These are phyloP conservation scores for Cytospora mali DNA, from an alignment of 2,329 filamentous ascomycete species.

Conservation along the genomic window DNA sequence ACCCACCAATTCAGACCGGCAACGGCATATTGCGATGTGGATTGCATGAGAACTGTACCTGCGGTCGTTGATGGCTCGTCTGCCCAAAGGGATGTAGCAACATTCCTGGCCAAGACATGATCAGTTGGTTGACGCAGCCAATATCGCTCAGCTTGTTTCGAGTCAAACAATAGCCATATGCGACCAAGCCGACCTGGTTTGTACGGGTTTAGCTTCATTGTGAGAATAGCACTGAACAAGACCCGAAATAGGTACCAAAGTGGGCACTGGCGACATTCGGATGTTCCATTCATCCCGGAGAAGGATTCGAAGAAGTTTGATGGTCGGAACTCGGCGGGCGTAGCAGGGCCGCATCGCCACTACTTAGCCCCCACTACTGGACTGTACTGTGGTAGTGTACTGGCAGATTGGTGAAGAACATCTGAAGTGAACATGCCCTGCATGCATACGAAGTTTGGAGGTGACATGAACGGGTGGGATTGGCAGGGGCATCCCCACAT, in stretches of 20 bases:
- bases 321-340: background rate
- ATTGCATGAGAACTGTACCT: background rate
- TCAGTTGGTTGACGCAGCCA: background rate
- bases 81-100: background rate
- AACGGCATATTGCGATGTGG: background rate
- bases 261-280: background rate
- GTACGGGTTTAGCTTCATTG: background rate
- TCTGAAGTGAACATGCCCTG: too few species aligned
- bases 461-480: conserved; percentile 1
- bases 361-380: background rate
- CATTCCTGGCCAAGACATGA: background rate
- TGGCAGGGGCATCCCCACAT: background rate
- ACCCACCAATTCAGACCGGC: background rate
- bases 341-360: background rate
- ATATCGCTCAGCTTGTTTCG: background rate
- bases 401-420: too few species aligned
- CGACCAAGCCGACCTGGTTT: background rate
- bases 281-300: background rate
- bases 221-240: background rate
- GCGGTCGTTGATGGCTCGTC: background rate
- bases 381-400: background rate
- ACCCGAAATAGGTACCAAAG: background rate
- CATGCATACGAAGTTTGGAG: background rate
- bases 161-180: background rate
- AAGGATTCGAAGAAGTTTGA: background rate